phyloP scores from a whole-genome alignment of 129 eudicot genomes.

The Tanacetum coccineum region DNA sequence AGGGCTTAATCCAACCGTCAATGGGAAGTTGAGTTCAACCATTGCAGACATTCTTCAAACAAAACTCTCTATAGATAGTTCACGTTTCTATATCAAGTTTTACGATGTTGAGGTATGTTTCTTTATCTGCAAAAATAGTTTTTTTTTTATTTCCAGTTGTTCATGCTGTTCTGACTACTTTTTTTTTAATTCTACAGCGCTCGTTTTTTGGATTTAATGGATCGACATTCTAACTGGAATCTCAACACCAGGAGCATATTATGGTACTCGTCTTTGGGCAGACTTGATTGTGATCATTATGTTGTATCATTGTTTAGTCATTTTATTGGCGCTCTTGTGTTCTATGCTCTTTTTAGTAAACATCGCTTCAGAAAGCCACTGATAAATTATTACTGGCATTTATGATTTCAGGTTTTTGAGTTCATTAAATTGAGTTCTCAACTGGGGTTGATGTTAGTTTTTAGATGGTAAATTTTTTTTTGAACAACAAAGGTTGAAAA shows the following conservation, averaged over 20 bases:
- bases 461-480: background rate
- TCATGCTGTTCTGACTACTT: background rate
- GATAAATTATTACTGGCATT: background rate
- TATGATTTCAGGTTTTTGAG: background rate
- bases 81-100: conserved; percentile 79
- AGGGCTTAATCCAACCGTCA: conserved; percentile 69
- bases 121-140: background rate
- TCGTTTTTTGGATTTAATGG: conserved; percentile 75
- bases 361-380: background rate
- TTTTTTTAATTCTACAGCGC: conserved; percentile 45
- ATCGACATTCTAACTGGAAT: conserved; percentile 57
- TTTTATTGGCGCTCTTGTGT: background rate
- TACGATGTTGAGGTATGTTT: conserved; percentile 61
- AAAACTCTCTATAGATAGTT: conserved; percentile 65
- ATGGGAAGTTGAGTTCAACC: conserved; percentile 78
- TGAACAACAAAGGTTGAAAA: too few relatives aligned
- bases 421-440: background rate
- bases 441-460: background rate
- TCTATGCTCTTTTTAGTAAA: background rate
- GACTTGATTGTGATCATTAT: conserved; percentile 2
- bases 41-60: conserved; percentile 77
- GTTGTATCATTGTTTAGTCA: conserved; percentile 14
- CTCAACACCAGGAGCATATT: conserved; percentile 14
- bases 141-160: background rate
- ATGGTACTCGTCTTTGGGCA: conserved; percentile 15